Evolutionary conservation across 805 yeast genomes (phyloP).

Genomic region (Cyberlindnera meyerae): DNA sequence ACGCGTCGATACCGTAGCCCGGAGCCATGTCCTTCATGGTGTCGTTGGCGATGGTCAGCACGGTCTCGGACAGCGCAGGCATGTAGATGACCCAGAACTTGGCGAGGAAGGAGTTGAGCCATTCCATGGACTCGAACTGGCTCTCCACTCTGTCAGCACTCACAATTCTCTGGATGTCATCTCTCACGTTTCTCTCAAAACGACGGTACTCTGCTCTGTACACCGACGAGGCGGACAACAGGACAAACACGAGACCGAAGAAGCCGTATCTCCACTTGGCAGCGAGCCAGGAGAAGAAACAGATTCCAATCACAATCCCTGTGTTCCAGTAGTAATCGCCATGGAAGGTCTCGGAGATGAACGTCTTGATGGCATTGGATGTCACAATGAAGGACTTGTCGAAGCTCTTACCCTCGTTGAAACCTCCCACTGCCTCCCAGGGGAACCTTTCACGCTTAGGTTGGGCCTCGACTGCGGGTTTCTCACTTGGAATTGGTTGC

Average conservation of each 20-base stretch:
- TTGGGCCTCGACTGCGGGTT: too few species aligned
- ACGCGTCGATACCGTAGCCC: constrained; percentile 75
- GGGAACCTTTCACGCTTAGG: constrained; percentile 26
- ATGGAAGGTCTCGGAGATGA: constrained; percentile 62
- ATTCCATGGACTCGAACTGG: constrained; percentile 68
- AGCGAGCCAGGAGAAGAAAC: constrained; percentile 64
- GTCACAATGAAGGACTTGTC: constrained; percentile 22
- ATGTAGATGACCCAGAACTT: constrained; percentile 86
- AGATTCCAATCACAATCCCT: constrained; percentile 59
- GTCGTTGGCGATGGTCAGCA: constrained; percentile 63
- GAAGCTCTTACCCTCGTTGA: constrained; percentile 23
- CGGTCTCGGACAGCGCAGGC: constrained; percentile 80
- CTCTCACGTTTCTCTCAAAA: constrained; percentile 67
- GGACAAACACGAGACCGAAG: constrained; percentile 54
- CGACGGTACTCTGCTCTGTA: constrained; percentile 72
- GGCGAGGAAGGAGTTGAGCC: constrained; percentile 73
- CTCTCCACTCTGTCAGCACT: constrained; percentile 62
- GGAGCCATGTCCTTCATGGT: constrained; percentile 68
- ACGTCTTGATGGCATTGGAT: constrained; percentile 44
- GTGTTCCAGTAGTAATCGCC: constrained; percentile 73
- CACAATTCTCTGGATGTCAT: constrained; percentile 63
- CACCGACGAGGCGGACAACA: constrained; percentile 57
- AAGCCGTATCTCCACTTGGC: constrained; percentile 63
- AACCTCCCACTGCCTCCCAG: constrained; percentile 32
- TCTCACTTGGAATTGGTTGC: too few species aligned